phyloP scores from a whole-genome alignment of 2,329 filamentous ascomycete species.

The Botrytis pseudocinerea region DNA sequence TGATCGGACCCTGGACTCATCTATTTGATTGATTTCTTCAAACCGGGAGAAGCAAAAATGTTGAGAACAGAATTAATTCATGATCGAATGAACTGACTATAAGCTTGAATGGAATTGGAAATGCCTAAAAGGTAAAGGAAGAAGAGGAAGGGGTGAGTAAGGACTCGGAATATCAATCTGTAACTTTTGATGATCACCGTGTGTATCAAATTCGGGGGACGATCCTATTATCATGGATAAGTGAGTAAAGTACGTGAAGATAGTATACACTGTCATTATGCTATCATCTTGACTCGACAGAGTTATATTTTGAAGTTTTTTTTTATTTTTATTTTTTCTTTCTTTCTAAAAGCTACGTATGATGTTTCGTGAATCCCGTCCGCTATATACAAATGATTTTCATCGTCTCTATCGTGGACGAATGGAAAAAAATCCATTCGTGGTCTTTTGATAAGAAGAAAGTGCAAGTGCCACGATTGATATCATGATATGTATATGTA shows the following conservation, averaged over 20 bases:
- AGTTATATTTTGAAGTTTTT: neutral
- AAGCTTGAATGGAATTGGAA: neutral
- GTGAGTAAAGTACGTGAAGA: neutral
- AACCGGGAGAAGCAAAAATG: neutral
- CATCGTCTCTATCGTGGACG: neutral
- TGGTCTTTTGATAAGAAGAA: slow-evolving; percentile 2
- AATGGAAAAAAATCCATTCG: neutral
- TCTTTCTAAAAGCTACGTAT: neutral
- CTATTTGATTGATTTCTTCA: neutral
- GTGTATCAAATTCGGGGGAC: neutral
- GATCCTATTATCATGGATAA: neutral
- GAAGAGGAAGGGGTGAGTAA: neutral
- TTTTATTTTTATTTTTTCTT: neutral
- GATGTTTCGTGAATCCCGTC: neutral
- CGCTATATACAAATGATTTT: neutral
- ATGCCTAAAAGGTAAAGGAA: neutral
- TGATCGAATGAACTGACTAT: neutral
- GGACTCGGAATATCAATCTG: neutral
- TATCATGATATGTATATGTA: neutral
- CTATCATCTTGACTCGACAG: neutral
- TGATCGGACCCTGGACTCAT: neutral
- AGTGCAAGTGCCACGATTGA: slow-evolving; percentile 1
- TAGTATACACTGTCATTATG: neutral
- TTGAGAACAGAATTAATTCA: neutral
- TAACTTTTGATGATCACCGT: neutral